Evolutionary conservation across 768 basidiomycete genomes (phyloP).

Genomic region (Boletales sp.): DNA sequence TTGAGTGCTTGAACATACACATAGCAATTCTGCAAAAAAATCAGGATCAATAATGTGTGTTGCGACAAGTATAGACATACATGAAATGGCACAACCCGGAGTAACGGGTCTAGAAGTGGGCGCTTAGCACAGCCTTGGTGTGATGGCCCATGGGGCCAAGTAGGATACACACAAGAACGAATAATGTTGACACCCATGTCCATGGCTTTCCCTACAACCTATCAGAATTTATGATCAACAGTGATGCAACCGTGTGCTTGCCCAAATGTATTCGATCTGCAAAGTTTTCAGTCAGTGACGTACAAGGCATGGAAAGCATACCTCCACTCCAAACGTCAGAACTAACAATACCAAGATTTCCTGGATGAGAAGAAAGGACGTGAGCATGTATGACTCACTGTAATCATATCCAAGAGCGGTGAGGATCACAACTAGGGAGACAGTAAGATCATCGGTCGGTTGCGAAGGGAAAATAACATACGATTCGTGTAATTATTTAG

Average conservation of each 20-base stretch:
- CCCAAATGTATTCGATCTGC: conserved; percentile 1
- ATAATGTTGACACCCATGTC: background rate
- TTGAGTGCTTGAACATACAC: background rate
- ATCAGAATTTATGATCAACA: background rate
- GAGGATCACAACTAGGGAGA: background rate
- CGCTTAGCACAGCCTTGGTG: background rate
- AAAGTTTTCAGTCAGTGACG: background rate
- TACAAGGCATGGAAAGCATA: background rate
- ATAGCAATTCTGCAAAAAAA: background rate
- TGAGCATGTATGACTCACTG: background rate
- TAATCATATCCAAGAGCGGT: background rate
- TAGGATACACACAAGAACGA: background rate
- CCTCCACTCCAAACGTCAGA: background rate
- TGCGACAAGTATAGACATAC: background rate
- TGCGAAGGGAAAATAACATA: background rate
- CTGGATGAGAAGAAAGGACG: background rate
- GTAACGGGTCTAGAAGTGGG: background rate
- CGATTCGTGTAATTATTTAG: background rate
- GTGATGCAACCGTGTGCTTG: background rate
- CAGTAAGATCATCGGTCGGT: background rate
- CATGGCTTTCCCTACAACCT: background rate
- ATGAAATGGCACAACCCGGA: background rate
- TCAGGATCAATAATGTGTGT: background rate
- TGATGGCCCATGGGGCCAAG: too few relatives aligned
- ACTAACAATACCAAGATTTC: background rate